Evolutionary conservation across 441 rosid genomes (phyloP).

Genomic region (Flueggea neowawraea): DNA sequence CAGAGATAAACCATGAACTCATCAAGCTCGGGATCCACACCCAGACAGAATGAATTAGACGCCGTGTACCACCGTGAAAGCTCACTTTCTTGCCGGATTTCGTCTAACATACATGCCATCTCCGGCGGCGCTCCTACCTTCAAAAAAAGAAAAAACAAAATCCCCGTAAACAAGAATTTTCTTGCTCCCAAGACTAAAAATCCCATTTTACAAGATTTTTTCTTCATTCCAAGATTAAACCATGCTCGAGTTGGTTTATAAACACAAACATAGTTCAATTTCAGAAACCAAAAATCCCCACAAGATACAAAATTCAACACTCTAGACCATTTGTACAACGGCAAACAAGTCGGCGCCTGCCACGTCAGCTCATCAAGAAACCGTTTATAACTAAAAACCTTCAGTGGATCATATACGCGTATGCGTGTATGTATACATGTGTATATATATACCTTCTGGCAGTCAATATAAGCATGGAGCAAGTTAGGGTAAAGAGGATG

Average conservation of each 20-base stretch:
- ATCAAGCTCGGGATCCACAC: slow-evolving; percentile 63
- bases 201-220: background rate
- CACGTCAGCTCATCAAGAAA: too few species aligned
- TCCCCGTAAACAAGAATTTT: too few species aligned
- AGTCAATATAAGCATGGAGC: slow-evolving; percentile 55
- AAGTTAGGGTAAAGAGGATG: slow-evolving; percentile 69
- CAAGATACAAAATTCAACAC: too few species aligned
- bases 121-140: slow-evolving; percentile 70
- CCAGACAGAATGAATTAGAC: slow-evolving; percentile 22
- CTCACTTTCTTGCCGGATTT: slow-evolving; percentile 35
- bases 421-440: too few species aligned
- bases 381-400: too few species aligned
- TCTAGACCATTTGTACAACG: too few species aligned
- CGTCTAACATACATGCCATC: slow-evolving; percentile 36
- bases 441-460: slow-evolving; percentile 47
- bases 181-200: too few species aligned
- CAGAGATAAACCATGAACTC: slow-evolving; percentile 56
- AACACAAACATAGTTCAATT: too few species aligned
- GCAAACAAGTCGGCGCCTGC: too few species aligned
- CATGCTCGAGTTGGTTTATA: too few species aligned
- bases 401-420: too few species aligned
- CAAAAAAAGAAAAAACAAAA: background rate
- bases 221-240: background rate
- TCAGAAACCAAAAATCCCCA: too few species aligned
- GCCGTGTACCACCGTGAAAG: slow-evolving; percentile 14